Evolutionary conservation across 2,329 filamentous ascomycete genomes (phyloP).

Genomic region (Ceratocystis eucalypticola): DNA sequence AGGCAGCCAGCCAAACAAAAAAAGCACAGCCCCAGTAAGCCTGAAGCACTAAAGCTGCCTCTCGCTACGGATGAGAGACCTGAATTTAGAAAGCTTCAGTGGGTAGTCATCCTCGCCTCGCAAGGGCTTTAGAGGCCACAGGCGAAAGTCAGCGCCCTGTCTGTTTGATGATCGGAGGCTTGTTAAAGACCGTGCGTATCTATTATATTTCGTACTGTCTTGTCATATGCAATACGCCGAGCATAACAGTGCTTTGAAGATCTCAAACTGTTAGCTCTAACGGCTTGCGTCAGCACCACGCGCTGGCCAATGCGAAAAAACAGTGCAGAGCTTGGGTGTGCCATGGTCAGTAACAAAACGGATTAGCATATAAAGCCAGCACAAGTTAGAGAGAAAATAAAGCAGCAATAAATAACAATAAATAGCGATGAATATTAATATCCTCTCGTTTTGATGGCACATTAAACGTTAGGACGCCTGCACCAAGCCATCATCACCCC

Average conservation of each 20-base stretch:
- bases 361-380: no score
- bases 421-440: no score
- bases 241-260: background rate
- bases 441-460: no score
- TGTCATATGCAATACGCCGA: no score
- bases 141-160: no score
- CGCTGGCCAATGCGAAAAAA: background rate
- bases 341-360: background rate
- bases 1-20: background rate
- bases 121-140: background rate
- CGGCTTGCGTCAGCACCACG: conserved; percentile 3
- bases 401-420: no score
- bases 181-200: background rate
- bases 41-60: background rate
- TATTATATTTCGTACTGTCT: background rate
- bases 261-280: background rate
- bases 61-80: background rate
- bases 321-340: background rate
- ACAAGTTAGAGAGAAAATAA: no score
- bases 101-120: background rate
- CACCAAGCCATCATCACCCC: no score
- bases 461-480: no score
- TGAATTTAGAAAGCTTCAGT: background rate
- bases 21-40: background rate
- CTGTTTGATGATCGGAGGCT: no score